These are phyloP conservation scores for Ogataea siamensis DNA, from an alignment of 805 yeast genomes.

Conservation along the genomic window DNA sequence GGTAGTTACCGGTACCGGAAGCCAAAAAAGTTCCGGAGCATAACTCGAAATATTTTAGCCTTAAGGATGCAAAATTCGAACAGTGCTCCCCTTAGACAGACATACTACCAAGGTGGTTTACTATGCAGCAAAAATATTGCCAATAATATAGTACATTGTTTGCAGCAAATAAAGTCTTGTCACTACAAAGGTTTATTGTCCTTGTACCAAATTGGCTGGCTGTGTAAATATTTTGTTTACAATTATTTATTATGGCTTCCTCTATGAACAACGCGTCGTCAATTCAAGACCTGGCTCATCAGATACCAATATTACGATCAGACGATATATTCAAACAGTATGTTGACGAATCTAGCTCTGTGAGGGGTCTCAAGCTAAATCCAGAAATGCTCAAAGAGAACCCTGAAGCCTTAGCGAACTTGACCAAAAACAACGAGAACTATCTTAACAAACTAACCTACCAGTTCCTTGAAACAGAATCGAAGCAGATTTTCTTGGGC, in stretches of 20 bases:
- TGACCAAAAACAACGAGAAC: constrained; percentile 35
- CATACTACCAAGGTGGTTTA: too few relatives aligned
- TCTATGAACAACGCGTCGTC: constrained; percentile 17
- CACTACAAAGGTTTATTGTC: too few relatives aligned
- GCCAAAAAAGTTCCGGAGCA: too few relatives aligned
- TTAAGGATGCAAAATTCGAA: too few relatives aligned
- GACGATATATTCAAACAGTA: constrained; percentile 19
- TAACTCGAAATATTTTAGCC: background rate
- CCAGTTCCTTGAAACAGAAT: constrained; percentile 67
- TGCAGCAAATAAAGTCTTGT: too few relatives aligned
- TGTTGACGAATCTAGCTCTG: constrained; percentile 20
- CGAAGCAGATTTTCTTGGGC: constrained; percentile 64
- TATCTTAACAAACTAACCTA: constrained; percentile 56
- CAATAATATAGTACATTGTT: too few relatives aligned
- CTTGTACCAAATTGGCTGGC: constrained; percentile 1
- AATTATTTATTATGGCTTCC: constrained; percentile 1
- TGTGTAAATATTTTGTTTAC: constrained; percentile 9
- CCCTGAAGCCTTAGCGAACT: constrained; percentile 17
- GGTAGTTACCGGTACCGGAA: too few relatives aligned
- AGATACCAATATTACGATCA: constrained; percentile 21
- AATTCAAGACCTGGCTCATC: constrained; percentile 20
- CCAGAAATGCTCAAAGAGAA: constrained; percentile 16
- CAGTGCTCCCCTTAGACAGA: too few relatives aligned
- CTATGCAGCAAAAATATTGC: too few relatives aligned
- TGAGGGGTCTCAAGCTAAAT: constrained; percentile 16